A percentile compares a stretch with the other conserved stretches of the same genome.
phyloP scores from a whole-genome alignment of 2,329 filamentous ascomycete species.

The Xylariaceae sp. region DNA sequence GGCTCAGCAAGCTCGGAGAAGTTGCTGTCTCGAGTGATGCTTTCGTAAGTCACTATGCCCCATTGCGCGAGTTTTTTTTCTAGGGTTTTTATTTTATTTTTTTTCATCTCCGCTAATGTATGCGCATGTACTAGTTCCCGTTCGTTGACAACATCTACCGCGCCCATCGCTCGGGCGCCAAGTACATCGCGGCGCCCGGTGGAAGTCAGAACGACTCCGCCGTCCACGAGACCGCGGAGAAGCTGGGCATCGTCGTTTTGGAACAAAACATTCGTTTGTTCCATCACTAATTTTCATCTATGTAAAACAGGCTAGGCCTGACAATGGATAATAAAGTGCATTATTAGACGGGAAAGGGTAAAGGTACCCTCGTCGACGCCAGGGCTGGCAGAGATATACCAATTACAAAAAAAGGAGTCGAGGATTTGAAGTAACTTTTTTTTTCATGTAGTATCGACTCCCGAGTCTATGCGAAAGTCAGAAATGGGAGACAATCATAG shows the following conservation, averaged over 20 bases:
- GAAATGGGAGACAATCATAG: background rate
- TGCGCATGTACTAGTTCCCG: slow-evolving; percentile 61
- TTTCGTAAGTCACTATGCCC: slow-evolving; percentile 61
- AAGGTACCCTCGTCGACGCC: background rate
- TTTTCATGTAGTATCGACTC: slow-evolving; percentile 11
- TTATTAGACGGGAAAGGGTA: background rate
- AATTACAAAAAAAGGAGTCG: slow-evolving; percentile 3
- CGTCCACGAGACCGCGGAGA: slow-evolving; percentile 85
- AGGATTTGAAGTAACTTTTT: background rate
- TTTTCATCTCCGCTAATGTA: background rate
- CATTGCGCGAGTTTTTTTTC: background rate
- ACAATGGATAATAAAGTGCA: background rate
- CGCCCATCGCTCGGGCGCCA: slow-evolving; percentile 78
- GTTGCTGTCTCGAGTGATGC: slow-evolving; percentile 92
- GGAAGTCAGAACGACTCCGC: slow-evolving; percentile 81
- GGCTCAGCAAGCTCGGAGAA: slow-evolving; percentile 73
- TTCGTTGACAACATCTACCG: slow-evolving; percentile 98
- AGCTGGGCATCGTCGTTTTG: slow-evolving; percentile 87
- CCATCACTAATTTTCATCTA: slow-evolving; percentile 64
- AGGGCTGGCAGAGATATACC: background rate
- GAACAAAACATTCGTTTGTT: slow-evolving; percentile 92
- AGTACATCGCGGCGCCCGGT: slow-evolving; percentile 90
- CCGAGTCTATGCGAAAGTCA: background rate
- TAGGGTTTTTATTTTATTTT: no score
- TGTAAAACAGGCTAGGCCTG: background rate